phyloP scores from a whole-genome alignment of 1,284 basidiomycete species.

The Anthracocystis setariae region DNA sequence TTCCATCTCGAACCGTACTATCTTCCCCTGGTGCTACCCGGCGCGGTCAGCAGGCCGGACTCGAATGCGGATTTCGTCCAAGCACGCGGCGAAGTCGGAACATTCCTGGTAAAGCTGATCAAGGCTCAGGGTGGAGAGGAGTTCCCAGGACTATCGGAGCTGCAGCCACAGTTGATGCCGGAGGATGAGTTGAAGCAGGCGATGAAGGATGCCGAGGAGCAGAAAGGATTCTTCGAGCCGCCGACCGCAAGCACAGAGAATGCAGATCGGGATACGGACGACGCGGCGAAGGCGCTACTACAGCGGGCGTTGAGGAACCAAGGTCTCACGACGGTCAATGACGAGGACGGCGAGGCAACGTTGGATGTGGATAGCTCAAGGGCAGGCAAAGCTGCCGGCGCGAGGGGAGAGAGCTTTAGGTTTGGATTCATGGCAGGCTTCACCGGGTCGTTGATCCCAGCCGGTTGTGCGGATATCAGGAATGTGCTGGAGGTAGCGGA shows the following conservation, averaged over 20 bases:
- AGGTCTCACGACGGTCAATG: conserved; percentile 25
- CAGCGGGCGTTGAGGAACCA: conserved; percentile 32
- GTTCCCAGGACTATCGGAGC: conserved; percentile 21
- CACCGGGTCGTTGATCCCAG: conserved; percentile 18
- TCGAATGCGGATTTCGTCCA: conserved; percentile 2
- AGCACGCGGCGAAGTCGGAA: neutral
- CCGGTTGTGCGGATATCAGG: conserved; percentile 20
- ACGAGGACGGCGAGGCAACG: conserved; percentile 29
- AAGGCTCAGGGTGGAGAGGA: conserved; percentile 22
- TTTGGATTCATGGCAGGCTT: conserved; percentile 19
- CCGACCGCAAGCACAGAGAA: neutral
- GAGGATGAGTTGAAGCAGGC: conserved; percentile 37
- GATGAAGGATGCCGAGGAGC: conserved; percentile 32
- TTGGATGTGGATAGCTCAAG: neutral
- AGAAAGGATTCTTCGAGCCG: conserved; percentile 34
- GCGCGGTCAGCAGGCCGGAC: conserved; percentile 4
- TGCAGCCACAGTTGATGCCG: conserved; percentile 40
- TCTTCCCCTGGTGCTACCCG: conserved; percentile 37
- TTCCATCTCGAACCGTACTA: conserved; percentile 38
- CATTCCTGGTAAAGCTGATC: conserved; percentile 17
- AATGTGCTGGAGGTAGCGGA: conserved; percentile 39
- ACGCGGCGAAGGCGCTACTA: conserved; percentile 25
- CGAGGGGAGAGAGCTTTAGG: conserved; percentile 4
- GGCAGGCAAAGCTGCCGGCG: neutral
- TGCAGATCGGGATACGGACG: conserved; percentile 10